A percentile compares a stretch with the other conserved stretches of the same genome.
phyloP scores from a whole-genome alignment of 257 asterid species.

The Solanum sparsipilum region DNA sequence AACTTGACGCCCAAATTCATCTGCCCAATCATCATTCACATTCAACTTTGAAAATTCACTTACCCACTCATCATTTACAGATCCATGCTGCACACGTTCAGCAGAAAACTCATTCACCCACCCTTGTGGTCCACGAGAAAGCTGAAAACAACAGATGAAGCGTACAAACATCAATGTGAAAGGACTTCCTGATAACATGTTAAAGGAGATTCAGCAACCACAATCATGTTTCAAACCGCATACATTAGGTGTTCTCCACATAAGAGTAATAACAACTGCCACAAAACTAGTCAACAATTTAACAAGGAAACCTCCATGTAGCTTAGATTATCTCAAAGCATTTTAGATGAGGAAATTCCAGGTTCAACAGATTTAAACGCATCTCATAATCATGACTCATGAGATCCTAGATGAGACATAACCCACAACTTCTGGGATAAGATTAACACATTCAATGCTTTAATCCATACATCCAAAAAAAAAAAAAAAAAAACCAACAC shows the following conservation, averaged over 20 bases:
- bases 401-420: background rate
- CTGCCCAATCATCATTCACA: constrained; percentile 92
- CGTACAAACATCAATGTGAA: background rate
- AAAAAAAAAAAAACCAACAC: background rate
- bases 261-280: background rate
- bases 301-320: background rate
- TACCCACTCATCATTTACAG: constrained; percentile 73
- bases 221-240: background rate
- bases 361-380: background rate
- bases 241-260: background rate
- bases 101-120: constrained; percentile 87
- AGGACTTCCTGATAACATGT: background rate
- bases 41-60: constrained; percentile 83
- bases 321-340: background rate
- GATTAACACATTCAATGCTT: background rate
- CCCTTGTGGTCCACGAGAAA: constrained; percentile 63
- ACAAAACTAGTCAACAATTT: background rate
- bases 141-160: constrained; percentile 35
- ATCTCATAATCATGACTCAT: background rate
- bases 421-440: background rate
- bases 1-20: constrained; percentile 86
- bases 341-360: background rate
- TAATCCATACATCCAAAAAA: background rate
- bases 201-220: background rate
- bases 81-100: constrained; percentile 47